phyloP scores from a whole-genome alignment of 2,329 filamentous ascomycete genomes.

The Ilyonectria mors-panacis region DNA sequence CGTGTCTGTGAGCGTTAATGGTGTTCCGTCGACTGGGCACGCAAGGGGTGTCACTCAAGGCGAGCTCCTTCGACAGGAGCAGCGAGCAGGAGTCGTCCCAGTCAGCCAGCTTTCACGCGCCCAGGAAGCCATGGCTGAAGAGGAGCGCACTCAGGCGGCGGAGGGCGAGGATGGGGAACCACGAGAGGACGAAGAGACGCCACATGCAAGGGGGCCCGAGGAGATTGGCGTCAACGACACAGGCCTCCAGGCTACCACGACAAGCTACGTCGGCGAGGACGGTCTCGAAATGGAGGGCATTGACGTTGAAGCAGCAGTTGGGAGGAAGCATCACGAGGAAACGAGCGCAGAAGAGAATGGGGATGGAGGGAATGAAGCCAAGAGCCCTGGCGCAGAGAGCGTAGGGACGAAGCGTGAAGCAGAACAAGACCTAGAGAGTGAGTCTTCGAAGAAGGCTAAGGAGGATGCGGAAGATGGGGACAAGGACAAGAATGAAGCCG shows the following conservation, averaged over 20 bases:
- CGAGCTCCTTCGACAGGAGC: slow-evolving; percentile 88
- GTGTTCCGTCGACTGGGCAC: slow-evolving; percentile 69
- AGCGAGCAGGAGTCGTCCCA: slow-evolving; percentile 84
- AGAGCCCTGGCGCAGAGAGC: slow-evolving; percentile 50
- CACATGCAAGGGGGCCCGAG: slow-evolving; percentile 88
- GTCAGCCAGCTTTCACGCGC: slow-evolving; percentile 70
- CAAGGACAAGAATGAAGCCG: slow-evolving; percentile 28
- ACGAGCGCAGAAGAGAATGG: slow-evolving; percentile 36
- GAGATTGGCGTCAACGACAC: slow-evolving; percentile 90
- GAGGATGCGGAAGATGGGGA: slow-evolving; percentile 52
- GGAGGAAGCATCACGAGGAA: slow-evolving; percentile 60
- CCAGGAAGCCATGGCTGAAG: slow-evolving; percentile 52
- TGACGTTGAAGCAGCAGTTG: slow-evolving; percentile 74
- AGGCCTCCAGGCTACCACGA: slow-evolving; percentile 75
- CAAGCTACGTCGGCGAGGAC: slow-evolving; percentile 56
- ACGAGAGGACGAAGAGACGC: slow-evolving; percentile 70
- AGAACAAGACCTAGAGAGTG: slow-evolving; percentile 61
- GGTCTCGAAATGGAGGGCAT: slow-evolving; percentile 68
- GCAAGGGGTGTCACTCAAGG: slow-evolving; percentile 81
- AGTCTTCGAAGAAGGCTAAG: slow-evolving; percentile 65
- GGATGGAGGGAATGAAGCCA: slow-evolving; percentile 48
- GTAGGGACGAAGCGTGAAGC: slow-evolving; percentile 70
- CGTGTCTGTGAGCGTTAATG: slow-evolving; percentile 82
- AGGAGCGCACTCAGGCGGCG: slow-evolving; percentile 46
- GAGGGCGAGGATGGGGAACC: slow-evolving; percentile 51